Base-by-base conservation (phyloP, 352 stramenopile genomes). In the Elongisporangium prolatum region DNA sequence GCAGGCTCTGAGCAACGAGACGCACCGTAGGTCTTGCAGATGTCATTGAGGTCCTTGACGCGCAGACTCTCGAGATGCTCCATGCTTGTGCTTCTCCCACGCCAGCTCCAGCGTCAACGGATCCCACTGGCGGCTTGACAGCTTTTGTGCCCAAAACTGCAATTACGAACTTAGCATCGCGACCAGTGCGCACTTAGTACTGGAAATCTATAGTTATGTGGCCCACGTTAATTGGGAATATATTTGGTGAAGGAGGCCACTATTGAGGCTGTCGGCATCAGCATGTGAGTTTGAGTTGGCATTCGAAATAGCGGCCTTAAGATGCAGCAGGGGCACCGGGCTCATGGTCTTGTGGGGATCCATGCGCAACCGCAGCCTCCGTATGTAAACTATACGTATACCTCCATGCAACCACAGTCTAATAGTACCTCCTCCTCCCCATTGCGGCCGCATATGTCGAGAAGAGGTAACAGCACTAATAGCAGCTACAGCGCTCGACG, bases 31-130 rank as follows among this genome's bases (percentile, higher is more conserved):
- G 72, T 78, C 64, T 86, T 87, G 76, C 83, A 93, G 56, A 93
- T 86, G 49, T 91, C 80, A 8, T 71, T 69, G n/a, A 93, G 79
- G n/a, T 93, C 83, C 56, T 91, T 93, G 21, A 93, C 75, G 50
- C 83, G 83, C 24, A 93, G 62, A 56, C 57, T 73, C 54, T 76
- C 69, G 54, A 91, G 72, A 73, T 93, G 28, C 28, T 40, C 28
- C 28, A 40, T 40, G 8, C 28, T 40, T 13, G 24, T 9, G 9
- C 28, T 8, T 34, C 8, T 4, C 28, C 28, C 28, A 40, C 28
- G 8, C 28, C 28, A 40, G 28, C 28, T 40, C 4, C 28, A 40
- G 28, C 28, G 28, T 40, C 28, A 40, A 40, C 28, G 28, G 28
- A 40, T 40, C 28, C 28, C 28, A 40, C 9, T 40, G 28, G n/a